Conservation (phyloP, 768 basidiomycete species). For the Boletus reticulatus region DNA sequence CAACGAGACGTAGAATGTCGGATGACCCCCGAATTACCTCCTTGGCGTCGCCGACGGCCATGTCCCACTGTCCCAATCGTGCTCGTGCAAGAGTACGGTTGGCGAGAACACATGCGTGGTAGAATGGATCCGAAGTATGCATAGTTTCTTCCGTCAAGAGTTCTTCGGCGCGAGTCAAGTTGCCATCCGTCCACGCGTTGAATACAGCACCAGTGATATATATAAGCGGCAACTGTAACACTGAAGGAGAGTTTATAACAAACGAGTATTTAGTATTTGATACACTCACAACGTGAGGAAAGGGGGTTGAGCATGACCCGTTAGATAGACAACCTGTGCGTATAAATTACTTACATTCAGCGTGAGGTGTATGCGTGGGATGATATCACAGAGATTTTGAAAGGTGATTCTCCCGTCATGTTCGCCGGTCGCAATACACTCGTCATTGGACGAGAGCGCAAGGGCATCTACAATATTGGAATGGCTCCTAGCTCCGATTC, state of each 20-base stretch:
- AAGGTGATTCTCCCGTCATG: neutral
- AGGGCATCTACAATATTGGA: neutral
- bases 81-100: neutral
- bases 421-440: neutral
- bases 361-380: neutral
- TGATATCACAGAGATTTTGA: neutral
- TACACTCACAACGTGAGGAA: neutral
- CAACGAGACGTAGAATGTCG: neutral
- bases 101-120: neutral
- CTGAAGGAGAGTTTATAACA: neutral
- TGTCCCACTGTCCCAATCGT: neutral
- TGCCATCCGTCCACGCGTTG: neutral
- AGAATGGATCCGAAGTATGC: neutral
- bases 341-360: neutral
- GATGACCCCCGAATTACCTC: neutral
- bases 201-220: neutral
- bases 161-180: neutral
- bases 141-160: neutral
- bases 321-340: too few species aligned
- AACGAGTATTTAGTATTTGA: neutral
- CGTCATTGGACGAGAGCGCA: neutral
- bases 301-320: too few species aligned
- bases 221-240: neutral
- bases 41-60: slow-evolving; percentile 6
- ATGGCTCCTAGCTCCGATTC: neutral